These are phyloP conservation scores for Cercospora janseana DNA, from an alignment of 2,329 filamentous ascomycete genomes.

Conservation along the genomic window DNA sequence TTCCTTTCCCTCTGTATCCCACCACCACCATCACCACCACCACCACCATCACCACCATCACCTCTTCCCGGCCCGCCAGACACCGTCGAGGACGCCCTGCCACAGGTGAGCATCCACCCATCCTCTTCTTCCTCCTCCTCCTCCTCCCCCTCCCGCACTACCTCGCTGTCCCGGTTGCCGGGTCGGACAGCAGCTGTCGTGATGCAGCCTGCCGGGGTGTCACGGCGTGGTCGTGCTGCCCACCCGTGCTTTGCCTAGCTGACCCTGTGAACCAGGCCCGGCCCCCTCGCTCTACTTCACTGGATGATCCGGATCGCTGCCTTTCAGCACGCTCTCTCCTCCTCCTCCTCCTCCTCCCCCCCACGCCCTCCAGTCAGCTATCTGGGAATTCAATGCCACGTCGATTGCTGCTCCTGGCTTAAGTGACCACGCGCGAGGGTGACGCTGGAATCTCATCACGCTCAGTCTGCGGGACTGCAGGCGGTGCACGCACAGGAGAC, in stretches of 20 bases:
- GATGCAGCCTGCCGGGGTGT: conserved; percentile 22
- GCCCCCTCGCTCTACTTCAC: too few relatives aligned
- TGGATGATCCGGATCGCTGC: too few relatives aligned
- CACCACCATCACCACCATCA: conserved; percentile 2
- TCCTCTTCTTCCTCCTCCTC: conserved; percentile 1
- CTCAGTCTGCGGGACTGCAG: not conserved
- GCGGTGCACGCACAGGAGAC: conserved; percentile 11
- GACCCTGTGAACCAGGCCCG: too few relatives aligned
- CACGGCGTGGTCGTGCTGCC: conserved; percentile 13
- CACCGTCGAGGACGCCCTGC: conserved; percentile 3
- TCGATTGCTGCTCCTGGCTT: conserved; percentile 18
- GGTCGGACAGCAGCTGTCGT: conserved; percentile 25
- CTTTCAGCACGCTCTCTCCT: too few relatives aligned
- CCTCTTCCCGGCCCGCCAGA: conserved; percentile 1
- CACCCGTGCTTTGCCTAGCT: conserved; percentile 8
- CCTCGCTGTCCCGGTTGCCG: conserved; percentile 10
- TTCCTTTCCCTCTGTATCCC: not conserved
- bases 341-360: too few relatives aligned
- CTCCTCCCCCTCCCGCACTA: conserved; percentile 6
- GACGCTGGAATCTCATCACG: too few relatives aligned
- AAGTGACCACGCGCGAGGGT: not conserved
- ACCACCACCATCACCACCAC: not conserved
- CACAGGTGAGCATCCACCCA: conserved; percentile 21
- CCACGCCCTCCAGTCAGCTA: too few relatives aligned
- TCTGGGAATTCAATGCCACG: conserved; percentile 16